Base-by-base conservation (phyloP, 306 rosid genomes). In the Acacia crassicarpa region DNA sequence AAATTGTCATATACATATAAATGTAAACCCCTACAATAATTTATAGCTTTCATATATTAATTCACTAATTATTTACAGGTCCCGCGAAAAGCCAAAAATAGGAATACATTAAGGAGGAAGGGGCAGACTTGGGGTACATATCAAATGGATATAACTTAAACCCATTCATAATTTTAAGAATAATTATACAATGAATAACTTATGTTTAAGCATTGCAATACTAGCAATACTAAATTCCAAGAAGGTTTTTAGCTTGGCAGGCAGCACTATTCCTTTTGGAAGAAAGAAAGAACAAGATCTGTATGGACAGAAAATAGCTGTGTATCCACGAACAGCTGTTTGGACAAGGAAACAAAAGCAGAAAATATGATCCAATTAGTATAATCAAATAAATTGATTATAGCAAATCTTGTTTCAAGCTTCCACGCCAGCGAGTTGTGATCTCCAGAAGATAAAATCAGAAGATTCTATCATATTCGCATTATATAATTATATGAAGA, bases 231-330 rank as follows among this genome's bases (percentile, higher is more conserved):
- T 35, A n/a, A n/a, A n/a, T n/a, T n/a, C n/a, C n/a, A n/a, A n/a
- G n/a, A n/a, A n/a, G n/a, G n/a, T n/a, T n/a, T n/a, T 75, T 65
- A 41, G 67, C 61, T 76, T 20, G 35, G 75, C 35, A 44, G 33
- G 70, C 76, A 23, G 74, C 67, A 3, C 86, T 90, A 95, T 84
- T 95, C 94, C 92, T 89, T 94, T 86, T 96, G 98, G 92, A 96
- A 90, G 91, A 91, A 92, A 13, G 97, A 96, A 51, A 96, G 99
- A 85, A 92, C 97, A 72, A 94, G 90, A 84, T 96, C 98, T 30
- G 99, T 96, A 80, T 91, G 98, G 78, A 92, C 98, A 49, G 98
- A 93, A 78, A 96, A 96, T 68, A 93, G 88, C 78, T 96, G 99
- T 11, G 99, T 96, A 84, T 96, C 98, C 83, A 93, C 91, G 65